phyloP scores from a whole-genome alignment of 164 flowering plant species.

The grape (Vitis vinifera) region ASM3070453v1 NC_081819.1:18311001-18311500 shows the following conservation, averaged over 20 bases:
- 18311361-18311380: slow-evolving; percentile 74
- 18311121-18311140: slow-evolving; percentile 35
- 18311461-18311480: slow-evolving; percentile 59
- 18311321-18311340: slow-evolving; percentile 62
- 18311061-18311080: slow-evolving; percentile 58
- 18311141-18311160: slow-evolving; percentile 60
- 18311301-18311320: slow-evolving; percentile 55
- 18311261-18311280: slow-evolving; percentile 46
- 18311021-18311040: slow-evolving; percentile 64
- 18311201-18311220: slow-evolving; percentile 44
- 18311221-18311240: slow-evolving; percentile 44
- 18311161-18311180: slow-evolving; percentile 59
- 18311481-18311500: slow-evolving; percentile 35
- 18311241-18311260: slow-evolving; percentile 40
- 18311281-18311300: slow-evolving; percentile 51
- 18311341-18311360: slow-evolving; percentile 67
- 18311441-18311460: slow-evolving; percentile 49
- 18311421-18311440: slow-evolving; percentile 55
- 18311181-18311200: slow-evolving; percentile 37
- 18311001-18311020: slow-evolving; percentile 49
- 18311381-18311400: slow-evolving; percentile 40
- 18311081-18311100: slow-evolving; percentile 64
- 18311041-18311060: slow-evolving; percentile 49
- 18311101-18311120: slow-evolving; percentile 26
- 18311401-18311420: slow-evolving; percentile 77